Base-by-base conservation (phyloP, 495 filamentous ascomycete genomes). In the Penicillium alfredii region DNA sequence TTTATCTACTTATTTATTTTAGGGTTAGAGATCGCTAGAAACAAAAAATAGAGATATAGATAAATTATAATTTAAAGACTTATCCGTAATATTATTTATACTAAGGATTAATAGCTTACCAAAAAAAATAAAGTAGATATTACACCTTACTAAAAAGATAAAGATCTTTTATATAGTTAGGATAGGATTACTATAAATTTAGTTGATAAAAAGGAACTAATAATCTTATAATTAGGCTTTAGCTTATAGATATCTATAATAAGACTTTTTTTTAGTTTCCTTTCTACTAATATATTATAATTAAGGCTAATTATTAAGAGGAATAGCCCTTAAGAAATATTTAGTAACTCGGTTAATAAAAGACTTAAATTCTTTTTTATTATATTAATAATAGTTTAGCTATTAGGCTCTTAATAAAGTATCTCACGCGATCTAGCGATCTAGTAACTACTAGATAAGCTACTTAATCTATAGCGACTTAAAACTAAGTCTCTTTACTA, bases 401-500 rank as follows among this genome's bases (percentile, higher is more conserved):
- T 47, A 44, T 11, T 55, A 47, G 38, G 61, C 56, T 34, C 53
- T 45, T 20, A 63, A 39, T 17, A 65, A 44, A 19, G 50, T 42
- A 16, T 40, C 50, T 25, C 31, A 42, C 19, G 55, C 53, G 24
- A 63, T 60, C 45, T 62, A 42, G 11, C 42, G 41, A 38, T 65
- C 56, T 13, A 50, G 44, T 9, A 49, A 65, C 29, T 45, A 25
- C 29, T 53, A 4, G 28, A 51, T 38, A 18, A 65, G 27, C 33
- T 42, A 18, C 5, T 50, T 8, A 31, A 65, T 65, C 18, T 47
- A 6, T 12, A 47, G 31, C 19, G 56, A 55, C 30, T 49, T 19
- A 51, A 61, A 66, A 20, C 60, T 49, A 29, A 66, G 53, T 19
- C 32, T 40, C 32, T 40, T 32, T 24, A 53, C 50, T 31, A 62